Evolutionary conservation across 306 rosid species (phyloP).

Genomic region (Cicer bijugum): DNA sequence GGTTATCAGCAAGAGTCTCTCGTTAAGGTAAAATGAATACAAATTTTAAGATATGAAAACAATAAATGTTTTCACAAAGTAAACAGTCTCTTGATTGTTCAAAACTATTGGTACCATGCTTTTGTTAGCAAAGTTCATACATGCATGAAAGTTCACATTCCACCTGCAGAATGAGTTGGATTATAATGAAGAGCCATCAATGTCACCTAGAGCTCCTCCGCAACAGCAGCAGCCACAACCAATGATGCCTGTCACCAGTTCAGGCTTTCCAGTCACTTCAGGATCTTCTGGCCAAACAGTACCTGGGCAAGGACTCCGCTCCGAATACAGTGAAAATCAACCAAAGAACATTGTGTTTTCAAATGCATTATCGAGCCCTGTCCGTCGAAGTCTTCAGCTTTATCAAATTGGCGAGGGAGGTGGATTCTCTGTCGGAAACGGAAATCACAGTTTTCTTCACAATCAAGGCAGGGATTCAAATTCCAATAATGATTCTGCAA

Average conservation of each 20-base stretch:
- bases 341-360: slow-evolving; percentile 84
- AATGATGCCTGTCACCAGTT: slow-evolving; percentile 54
- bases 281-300: slow-evolving; percentile 59
- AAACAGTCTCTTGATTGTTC: not conserved
- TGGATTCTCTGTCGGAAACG: slow-evolving; percentile 60
- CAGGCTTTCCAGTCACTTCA: slow-evolving; percentile 62
- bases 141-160: slow-evolving; percentile 22
- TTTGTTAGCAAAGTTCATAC: not conserved
- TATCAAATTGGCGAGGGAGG: slow-evolving; percentile 72
- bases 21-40: too few species aligned
- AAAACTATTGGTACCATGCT: slow-evolving; percentile 20
- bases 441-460: slow-evolving; percentile 53
- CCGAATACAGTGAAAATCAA: slow-evolving; percentile 66
- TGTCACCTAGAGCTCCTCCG: slow-evolving; percentile 71
- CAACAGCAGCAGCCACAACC: slow-evolving; percentile 70
- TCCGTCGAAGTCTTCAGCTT: slow-evolving; percentile 78
- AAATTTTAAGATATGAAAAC: too few species aligned
- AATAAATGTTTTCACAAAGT: too few species aligned
- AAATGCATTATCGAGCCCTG: slow-evolving; percentile 77
- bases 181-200: slow-evolving; percentile 72
- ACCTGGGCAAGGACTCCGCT: slow-evolving; percentile 64
- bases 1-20: too few species aligned
- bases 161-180: slow-evolving; percentile 76
- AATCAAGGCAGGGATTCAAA: slow-evolving; percentile 60
- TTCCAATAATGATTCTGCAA: slow-evolving; percentile 75